Base-by-base conservation (phyloP, 2,329 filamentous ascomycete genomes). In the Colletotrichum lini region DNA sequence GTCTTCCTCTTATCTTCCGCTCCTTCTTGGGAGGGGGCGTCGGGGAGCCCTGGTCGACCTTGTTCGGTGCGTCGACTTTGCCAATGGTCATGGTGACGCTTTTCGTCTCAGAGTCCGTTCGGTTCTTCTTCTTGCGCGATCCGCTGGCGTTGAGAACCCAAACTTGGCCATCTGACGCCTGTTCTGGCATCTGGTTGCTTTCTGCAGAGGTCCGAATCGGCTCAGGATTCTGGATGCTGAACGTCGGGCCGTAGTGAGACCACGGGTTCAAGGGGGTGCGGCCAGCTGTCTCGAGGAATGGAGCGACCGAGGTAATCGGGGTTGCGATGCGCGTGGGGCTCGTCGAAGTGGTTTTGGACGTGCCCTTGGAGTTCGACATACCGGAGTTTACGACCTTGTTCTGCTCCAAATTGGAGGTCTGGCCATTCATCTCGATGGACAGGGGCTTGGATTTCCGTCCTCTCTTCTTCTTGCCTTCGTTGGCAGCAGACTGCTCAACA, bases 11-110 rank as follows among this genome's bases (percentile, higher is more conserved):
- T 26, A 57, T 70, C 65, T 59, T 70, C 42, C 44, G 30, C 10
- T 72, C 59, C 49, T 58, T 67, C 26, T 59, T 69, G 13, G 58
- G 47, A 49, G 30, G 44, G 40, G 59, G 65, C 4, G 60, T 57
- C 8, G 70, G 59, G 13, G 49, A 60, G 13, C 52, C 60, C 49
- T 70, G 60, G 16, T 72, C 60, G 1, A 44, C 45, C 35, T 72
- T 45, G 23, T 56, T 38, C 12, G 66, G 59, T 15, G 60, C 59
- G 18, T 50, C 49, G 23, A 65, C 54, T 21, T 66, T 72, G 18
- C 67, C 70, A 40, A 57, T 70, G 10, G 54, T 57, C 56, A 57
- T 56, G 38, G 44, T 58, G 5, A 61, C 21, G 40, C 38, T 45
- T 23, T 58, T 67, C 18, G 52, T 35, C 40, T 45, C 53, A 6